Evolutionary conservation across 164 flowering plant genomes (phyloP).

Genomic region (Piper longum): DNA sequence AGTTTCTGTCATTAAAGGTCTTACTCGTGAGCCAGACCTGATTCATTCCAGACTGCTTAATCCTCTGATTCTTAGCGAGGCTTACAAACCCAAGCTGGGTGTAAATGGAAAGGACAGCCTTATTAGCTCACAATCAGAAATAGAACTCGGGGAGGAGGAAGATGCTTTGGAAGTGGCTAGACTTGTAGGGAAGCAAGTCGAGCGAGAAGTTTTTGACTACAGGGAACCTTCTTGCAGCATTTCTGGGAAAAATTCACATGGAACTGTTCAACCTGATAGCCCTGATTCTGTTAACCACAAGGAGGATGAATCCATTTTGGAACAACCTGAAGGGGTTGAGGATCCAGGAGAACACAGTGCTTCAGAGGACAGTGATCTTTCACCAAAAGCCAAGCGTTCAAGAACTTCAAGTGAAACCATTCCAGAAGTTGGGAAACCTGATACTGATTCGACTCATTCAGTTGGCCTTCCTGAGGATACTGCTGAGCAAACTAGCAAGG

Average conservation of each 20-base stretch:
- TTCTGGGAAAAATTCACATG: slow-evolving; percentile 36
- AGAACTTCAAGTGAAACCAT: slow-evolving; percentile 13
- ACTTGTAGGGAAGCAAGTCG: slow-evolving; percentile 70
- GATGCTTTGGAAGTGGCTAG: slow-evolving; percentile 83
- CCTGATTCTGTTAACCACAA: slow-evolving; percentile 41
- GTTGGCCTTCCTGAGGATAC: slow-evolving; percentile 38
- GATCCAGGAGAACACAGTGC: slow-evolving; percentile 11
- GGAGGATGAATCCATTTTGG: slow-evolving; percentile 14
- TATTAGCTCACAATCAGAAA: slow-evolving; percentile 23
- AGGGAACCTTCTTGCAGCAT: slow-evolving; percentile 45
- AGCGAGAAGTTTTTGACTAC: slow-evolving; percentile 44
- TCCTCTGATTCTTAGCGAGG: slow-evolving; percentile 11
- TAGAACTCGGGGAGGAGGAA: slow-evolving; percentile 57
- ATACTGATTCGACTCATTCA: slow-evolving; percentile 29
- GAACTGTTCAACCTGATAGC: slow-evolving; percentile 26
- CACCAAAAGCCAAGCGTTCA: slow-evolving; percentile 15
- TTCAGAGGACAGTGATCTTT: slow-evolving; percentile 18
- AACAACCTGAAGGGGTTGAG: slow-evolving; percentile 14
- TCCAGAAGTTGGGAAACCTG: slow-evolving; percentile 17
- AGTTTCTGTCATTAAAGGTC: slow-evolving; percentile 11
- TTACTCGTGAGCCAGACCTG: slow-evolving; percentile 10
- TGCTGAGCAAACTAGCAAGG: slow-evolving; percentile 21
- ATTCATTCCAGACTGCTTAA: slow-evolving; percentile 9
- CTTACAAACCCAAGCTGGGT: slow-evolving; percentile 13
- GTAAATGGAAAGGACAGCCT: slow-evolving; percentile 11